A percentile compares a stretch with the other conserved stretches of the same genome.
Evolutionary conservation across 805 yeast genomes (phyloP).

Genomic region (Pichia pseudocactophila): DNA sequence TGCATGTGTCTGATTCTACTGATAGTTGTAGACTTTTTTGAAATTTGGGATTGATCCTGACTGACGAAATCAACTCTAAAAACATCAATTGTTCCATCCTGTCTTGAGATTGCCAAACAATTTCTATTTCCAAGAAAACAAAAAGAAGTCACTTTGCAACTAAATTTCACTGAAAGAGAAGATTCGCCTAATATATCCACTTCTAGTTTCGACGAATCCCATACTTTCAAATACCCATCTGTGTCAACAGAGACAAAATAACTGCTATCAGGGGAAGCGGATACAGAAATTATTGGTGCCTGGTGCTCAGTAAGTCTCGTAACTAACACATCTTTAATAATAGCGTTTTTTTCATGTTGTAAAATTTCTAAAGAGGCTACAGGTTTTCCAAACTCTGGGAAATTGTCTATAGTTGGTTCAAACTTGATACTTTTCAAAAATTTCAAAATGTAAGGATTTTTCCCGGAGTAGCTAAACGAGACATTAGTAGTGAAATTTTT

Average conservation of each 20-base stretch:
- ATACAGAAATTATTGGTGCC: conserved; percentile 48
- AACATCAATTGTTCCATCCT: conserved; percentile 37
- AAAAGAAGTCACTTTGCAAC: conserved; percentile 41
- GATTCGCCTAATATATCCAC: conserved; percentile 49
- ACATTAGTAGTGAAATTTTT: conserved; percentile 22
- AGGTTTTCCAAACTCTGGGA: conserved; percentile 56
- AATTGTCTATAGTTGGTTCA: conserved; percentile 50
- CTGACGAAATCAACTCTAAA: conserved; percentile 30
- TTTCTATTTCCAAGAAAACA: conserved; percentile 44
- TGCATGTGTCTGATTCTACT: conserved; percentile 32
- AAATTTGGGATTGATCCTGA: conserved; percentile 4
- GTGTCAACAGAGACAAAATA: conserved; percentile 74
- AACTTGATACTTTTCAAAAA: conserved; percentile 45
- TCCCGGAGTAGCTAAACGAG: conserved; percentile 56
- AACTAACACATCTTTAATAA: conserved; percentile 29
- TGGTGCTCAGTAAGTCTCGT: conserved; percentile 57
- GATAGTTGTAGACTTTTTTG: conserved; percentile 17
- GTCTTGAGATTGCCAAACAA: conserved; percentile 48
- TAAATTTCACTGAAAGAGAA: conserved; percentile 36
- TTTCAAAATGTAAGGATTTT: conserved; percentile 50
- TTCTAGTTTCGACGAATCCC: conserved; percentile 67
- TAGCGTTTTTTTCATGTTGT: background rate
- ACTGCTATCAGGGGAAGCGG: conserved; percentile 50
- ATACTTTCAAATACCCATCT: conserved; percentile 60
- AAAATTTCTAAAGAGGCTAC: conserved; percentile 5